phyloP scores from a whole-genome alignment of 2,329 filamentous ascomycete species.

The Penicillium sp. region DNA sequence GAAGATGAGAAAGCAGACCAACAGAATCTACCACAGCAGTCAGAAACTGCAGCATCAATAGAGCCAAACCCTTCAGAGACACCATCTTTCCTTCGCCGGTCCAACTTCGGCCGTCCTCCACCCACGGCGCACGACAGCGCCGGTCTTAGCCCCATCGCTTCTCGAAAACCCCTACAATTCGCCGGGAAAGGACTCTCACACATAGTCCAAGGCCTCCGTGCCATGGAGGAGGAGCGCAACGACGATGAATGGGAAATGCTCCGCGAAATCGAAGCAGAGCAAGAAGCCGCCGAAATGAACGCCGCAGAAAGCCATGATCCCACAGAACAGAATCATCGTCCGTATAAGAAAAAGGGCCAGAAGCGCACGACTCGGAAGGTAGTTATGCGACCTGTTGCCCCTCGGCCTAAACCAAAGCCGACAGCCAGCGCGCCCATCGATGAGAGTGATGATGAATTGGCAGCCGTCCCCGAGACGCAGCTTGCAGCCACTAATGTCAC shows the following conservation, averaged over 20 bases:
- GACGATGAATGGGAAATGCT: constrained; percentile 44
- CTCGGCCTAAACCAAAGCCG: constrained; percentile 26
- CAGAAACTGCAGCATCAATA: constrained; percentile 1
- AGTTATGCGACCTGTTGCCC: constrained; percentile 40
- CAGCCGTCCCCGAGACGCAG: constrained; percentile 30
- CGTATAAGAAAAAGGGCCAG: constrained; percentile 47
- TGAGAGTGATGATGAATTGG: constrained; percentile 28
- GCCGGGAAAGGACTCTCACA: constrained; percentile 38
- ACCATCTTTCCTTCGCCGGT: constrained; percentile 38
- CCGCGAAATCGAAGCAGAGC: constrained; percentile 41
- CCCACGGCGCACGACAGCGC: constrained; percentile 8
- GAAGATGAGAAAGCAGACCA: constrained; percentile 20
- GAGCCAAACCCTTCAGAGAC: constrained; percentile 31
- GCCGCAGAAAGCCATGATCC: constrained; percentile 36
- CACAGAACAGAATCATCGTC: constrained; percentile 3
- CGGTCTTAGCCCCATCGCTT: constrained; percentile 37
- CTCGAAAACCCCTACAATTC: constrained; percentile 34
- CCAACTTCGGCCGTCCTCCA: constrained; percentile 28
- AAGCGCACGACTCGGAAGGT: constrained; percentile 46
- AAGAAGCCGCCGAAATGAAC: constrained; percentile 27
- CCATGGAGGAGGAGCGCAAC: constrained; percentile 39
- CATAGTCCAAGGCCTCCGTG: constrained; percentile 37
- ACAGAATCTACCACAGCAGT: constrained; percentile 6
- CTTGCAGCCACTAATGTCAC: constrained; percentile 11
- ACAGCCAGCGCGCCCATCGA: constrained; percentile 19